Conservation (phyloP, 371 early-diverging fungal genomes). For the Apophysomyces sp. region DNA sequence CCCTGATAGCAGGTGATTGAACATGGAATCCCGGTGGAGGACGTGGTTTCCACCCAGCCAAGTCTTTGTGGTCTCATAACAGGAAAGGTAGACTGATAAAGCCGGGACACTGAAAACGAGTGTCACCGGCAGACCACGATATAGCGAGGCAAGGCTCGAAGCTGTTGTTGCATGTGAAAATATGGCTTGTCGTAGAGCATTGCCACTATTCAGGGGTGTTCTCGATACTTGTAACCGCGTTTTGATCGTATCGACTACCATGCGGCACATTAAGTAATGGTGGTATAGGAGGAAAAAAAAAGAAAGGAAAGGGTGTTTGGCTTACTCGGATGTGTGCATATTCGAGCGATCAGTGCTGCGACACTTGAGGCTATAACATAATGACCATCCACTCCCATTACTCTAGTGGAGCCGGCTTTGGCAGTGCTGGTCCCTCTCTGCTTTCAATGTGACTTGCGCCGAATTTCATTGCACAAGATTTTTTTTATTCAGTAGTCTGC, state of each 20-base stretch:
- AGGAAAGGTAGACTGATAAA: slow-evolving; percentile 61
- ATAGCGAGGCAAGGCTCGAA: slow-evolving; percentile 21
- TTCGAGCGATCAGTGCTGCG: slow-evolving; percentile 59
- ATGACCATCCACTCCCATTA: slow-evolving; percentile 26
- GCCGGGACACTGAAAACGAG: slow-evolving; percentile 71
- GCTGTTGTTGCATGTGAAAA: background rate
- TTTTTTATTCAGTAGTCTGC: background rate
- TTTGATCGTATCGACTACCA: background rate
- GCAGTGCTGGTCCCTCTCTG: background rate
- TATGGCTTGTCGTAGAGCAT: background rate
- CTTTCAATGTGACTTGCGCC: background rate
- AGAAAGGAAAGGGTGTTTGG: background rate
- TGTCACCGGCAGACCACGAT: slow-evolving; percentile 66
- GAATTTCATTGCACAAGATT: background rate
- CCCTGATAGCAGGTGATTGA: slow-evolving; percentile 42
- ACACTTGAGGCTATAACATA: slow-evolving; percentile 57
- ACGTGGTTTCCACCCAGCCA: slow-evolving; percentile 9
- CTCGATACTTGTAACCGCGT: background rate
- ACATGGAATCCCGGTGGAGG: background rate
- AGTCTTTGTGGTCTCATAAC: slow-evolving; percentile 62
- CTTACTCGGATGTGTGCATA: slow-evolving; percentile 63
- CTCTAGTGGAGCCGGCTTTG: background rate
- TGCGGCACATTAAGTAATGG: too few species aligned
- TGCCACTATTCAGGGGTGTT: background rate
- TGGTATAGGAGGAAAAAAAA: background rate